These are phyloP conservation scores for Lentinus brumalis DNA, from an alignment of 768 basidiomycete species.

Conservation along the genomic window DNA sequence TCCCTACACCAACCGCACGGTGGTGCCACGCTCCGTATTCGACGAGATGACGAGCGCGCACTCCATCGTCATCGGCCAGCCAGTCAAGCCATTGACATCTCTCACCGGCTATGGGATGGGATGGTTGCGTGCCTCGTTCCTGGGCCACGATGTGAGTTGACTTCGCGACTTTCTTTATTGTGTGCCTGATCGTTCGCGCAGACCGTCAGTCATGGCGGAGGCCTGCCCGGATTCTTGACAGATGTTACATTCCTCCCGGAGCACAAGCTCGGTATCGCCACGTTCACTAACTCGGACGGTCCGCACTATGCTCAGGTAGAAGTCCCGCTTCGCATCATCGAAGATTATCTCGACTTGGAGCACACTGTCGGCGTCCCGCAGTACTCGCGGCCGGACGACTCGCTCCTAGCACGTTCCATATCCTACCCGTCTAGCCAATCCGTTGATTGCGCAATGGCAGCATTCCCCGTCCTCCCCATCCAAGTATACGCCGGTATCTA, in stretches of 20 bases:
- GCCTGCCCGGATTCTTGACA: conserved; percentile 11
- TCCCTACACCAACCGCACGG: conserved; percentile 29
- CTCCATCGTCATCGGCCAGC: conserved; percentile 24
- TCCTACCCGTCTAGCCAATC: background rate
- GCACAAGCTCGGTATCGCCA: conserved; percentile 11
- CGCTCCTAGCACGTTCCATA: background rate
- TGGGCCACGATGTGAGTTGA: conserved; percentile 41
- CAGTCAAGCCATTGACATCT: conserved; percentile 25
- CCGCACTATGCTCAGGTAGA: conserved; percentile 1
- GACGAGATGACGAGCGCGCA: conserved; percentile 35
- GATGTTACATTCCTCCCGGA: conserved; percentile 14
- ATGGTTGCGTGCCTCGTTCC: conserved; percentile 41
- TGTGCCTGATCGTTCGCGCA: background rate
- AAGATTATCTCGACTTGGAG: conserved; percentile 13
- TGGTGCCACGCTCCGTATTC: conserved; percentile 37
- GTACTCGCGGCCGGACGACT: background rate
- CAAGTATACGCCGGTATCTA: conserved; percentile 18
- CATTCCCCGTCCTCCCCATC: background rate
- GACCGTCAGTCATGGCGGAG: conserved; percentile 11
- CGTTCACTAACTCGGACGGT: conserved; percentile 8
- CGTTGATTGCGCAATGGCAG: background rate
- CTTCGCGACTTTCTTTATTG: background rate
- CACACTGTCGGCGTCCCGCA: background rate
- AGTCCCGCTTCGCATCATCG: conserved; percentile 13
- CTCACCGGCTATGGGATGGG: conserved; percentile 44